Evolutionary conservation across 371 early-diverging fungal genomes (phyloP), one percentile per base, ranked within the genome.

Genomic region (Funneliformis caledonium): DNA sequence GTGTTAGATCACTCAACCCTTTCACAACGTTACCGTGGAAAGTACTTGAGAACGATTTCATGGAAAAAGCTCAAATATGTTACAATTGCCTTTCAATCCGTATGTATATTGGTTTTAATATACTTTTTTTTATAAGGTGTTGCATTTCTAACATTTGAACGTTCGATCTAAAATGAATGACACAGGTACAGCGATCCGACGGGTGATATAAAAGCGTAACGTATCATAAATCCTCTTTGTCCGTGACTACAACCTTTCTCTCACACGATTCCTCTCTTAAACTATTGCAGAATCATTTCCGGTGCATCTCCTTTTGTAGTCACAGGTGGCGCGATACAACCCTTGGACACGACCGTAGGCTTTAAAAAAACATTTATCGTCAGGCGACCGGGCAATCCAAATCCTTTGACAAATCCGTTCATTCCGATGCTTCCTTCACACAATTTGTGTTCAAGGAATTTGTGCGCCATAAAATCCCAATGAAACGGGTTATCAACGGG

Each of bases 371-470:
- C 37, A 14, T 75, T 56, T 75, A 75, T 56, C 75, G 75, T 60
- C 75, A 75, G 42, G 33, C 75, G 14, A 31, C 75, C 6, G 75
- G 75, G 10, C 75, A 75, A 60, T 75, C 16, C 26, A 75, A 75
- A 75, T 37, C 11, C 14, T 75, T 75, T 14, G 26, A 75, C 9
- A 26, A 56, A 42, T 59, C 75, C 11, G 16, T 26, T 2, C 75
- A 75, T 37, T 59, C 22, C 1, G 72, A 72, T 45, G 45, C n/a
- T 9, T 16, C 37, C 12, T 72, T 72, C 19, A 12, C 45, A 4
- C 75, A 52, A 75, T 75, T 75, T 14, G 75, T 60, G 43, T 75
- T 75, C 16, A 75, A 75, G 3, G 75, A 75, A 56, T 75, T 59
- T 43, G 75, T 75, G 7, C 75, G 60, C 19, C 52, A 75, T 60